phyloP scores from a whole-genome alignment of 345 rosid species.

The Durio zibethinus region DNA sequence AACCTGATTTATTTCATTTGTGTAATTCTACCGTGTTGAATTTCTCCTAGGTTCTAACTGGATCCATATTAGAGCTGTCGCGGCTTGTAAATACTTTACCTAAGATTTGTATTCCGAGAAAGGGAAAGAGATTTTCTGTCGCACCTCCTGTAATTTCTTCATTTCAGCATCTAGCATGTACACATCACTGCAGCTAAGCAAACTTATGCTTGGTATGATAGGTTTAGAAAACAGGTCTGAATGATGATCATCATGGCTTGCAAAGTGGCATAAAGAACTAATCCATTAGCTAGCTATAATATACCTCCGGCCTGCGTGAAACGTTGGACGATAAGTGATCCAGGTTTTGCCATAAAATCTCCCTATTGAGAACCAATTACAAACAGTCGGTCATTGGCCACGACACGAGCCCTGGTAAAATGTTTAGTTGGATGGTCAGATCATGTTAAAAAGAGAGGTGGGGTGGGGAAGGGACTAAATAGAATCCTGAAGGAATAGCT shows the following conservation, averaged over 20 bases:
- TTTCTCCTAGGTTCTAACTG: neutral
- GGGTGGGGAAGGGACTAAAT: neutral
- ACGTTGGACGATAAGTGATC: slow-evolving; percentile 77
- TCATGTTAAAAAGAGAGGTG: neutral
- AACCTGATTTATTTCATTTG: neutral
- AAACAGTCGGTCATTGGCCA: slow-evolving; percentile 42
- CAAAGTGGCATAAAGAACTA: neutral
- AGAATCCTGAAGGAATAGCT: neutral
- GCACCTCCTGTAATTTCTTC: no score
- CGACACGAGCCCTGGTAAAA: slow-evolving; percentile 56
- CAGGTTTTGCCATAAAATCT: slow-evolving; percentile 85
- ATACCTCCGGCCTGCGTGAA: slow-evolving; percentile 83
- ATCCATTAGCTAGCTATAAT: neutral
- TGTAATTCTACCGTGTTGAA: neutral
- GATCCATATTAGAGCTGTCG: neutral
- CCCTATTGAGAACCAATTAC: slow-evolving; percentile 91
- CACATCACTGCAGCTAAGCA: slow-evolving; percentile 68
- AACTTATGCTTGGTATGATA: neutral
- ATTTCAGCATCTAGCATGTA: slow-evolving; percentile 71
- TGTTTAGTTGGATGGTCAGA: neutral
- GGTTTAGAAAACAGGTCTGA: neutral
- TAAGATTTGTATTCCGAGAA: no score
- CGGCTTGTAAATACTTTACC: no score
- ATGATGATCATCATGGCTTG: slow-evolving; percentile 1
- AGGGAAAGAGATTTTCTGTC: no score